Base-by-base conservation (phyloP, 1,284 basidiomycete genomes). In the Mycosarcoma maydis region DNA sequence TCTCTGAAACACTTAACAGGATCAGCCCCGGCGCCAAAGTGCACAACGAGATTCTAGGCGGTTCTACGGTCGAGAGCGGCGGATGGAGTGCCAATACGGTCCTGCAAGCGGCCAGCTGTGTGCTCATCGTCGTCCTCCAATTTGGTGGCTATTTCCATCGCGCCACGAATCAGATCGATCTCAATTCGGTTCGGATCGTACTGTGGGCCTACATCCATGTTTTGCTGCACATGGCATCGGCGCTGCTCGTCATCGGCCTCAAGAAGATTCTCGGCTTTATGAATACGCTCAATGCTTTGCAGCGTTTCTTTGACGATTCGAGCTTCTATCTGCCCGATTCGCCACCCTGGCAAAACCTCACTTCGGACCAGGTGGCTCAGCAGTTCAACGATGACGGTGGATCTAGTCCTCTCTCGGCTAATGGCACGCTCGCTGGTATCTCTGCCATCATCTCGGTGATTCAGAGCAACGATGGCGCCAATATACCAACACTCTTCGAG, bases 91-190 rank as follows among this genome's bases (percentile, higher is more conserved):
- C 39, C 10, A 38, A 57, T 16, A 72, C 68, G 3, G 40, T 72
- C 23, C 23, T 72, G 6, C 62, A 72, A 27, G 47, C 64, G 5
- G 54, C 29, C 3, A 53, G 48, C 39, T 51, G 52, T 24, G 56
- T 67, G 13, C 53, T 72, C 19, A 72, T 72, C 44, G 43, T 72
- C 23, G 34, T 66, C 24, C 57, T 72, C 6, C 57, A 61, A 9
- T 72, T 68, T 20, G 53, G 50, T 6, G 61, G 67, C 39, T 66
- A 70, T 45, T 70, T 64, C 26, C 67, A 60, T 23, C 57, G 64
- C 6, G 58, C 64, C 8, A 45, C 52, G 6, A 57, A 30, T 22
- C 27, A 47, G 34, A 51, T 70, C 48, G 61, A 70, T 16, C 27
- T 44, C 19, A 19, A 26, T 0, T 61, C 57, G 9, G 47, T 61